phyloP scores from a whole-genome alignment of 164 flowering plant genomes.

The Euptelea pleiosperma region DNA sequence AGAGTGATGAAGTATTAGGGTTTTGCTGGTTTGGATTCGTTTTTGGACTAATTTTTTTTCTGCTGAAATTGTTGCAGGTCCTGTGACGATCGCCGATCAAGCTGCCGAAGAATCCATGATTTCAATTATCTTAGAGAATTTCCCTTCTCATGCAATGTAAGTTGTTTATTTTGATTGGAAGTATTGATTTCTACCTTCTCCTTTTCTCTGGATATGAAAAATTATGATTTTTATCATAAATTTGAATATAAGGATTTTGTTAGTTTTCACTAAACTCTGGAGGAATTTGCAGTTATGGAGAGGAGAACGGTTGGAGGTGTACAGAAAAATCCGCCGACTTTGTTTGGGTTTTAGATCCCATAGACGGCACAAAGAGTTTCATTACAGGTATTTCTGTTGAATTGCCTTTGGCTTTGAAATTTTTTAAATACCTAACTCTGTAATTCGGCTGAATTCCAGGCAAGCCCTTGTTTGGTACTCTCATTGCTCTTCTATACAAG shows the following conservation, averaged over 20 bases:
- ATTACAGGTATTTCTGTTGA: conserved; percentile 63
- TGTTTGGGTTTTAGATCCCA: conserved; percentile 97
- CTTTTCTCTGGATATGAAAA: not conserved
- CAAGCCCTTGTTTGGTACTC: conserved; percentile 96
- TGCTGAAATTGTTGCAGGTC: conserved; percentile 48
- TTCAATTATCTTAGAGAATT: conserved; percentile 56
- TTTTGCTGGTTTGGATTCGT: not conserved
- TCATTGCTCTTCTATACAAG: conserved; percentile 72
- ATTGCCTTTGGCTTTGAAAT: not conserved
- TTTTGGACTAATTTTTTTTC: conserved; percentile 1
- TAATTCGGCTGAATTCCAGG: conserved; percentile 46
- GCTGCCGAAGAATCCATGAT: conserved; percentile 93
- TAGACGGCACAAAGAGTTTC: conserved; percentile 98
- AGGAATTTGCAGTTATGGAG: conserved; percentile 68
- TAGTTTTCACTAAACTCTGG: not conserved
- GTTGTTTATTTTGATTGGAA: conserved; percentile 19
- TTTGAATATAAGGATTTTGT: too few relatives aligned
- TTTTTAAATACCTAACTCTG: not conserved
- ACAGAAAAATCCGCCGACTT: conserved; percentile 67
- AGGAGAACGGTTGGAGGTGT: conserved; percentile 96
- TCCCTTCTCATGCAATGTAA: conserved; percentile 95
- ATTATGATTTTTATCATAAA: not conserved
- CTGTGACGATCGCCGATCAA: conserved; percentile 92
- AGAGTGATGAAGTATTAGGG: not conserved
- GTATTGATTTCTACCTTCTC: not conserved